These are phyloP conservation scores for Xylaria acuta DNA, from an alignment of 495 filamentous ascomycete species.

Conservation along the genomic window DNA sequence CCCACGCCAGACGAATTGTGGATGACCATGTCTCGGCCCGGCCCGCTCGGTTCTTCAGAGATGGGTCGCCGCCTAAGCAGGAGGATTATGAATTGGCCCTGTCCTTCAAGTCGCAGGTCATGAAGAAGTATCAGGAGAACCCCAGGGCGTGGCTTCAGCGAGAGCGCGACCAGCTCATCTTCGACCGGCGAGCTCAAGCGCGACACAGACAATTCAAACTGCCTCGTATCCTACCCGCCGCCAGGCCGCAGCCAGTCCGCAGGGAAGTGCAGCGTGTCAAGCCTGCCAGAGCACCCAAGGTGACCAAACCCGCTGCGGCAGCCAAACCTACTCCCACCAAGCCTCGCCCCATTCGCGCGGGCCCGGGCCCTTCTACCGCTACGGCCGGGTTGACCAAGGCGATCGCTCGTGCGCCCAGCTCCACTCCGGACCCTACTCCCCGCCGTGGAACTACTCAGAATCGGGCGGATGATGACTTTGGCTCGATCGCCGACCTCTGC, in stretches of 20 bases:
- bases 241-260: constrained; percentile 38
- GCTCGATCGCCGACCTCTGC: constrained; percentile 76
- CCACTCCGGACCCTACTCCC: constrained; percentile 52
- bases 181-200: constrained; percentile 51
- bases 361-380: constrained; percentile 43
- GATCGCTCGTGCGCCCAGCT: constrained; percentile 34
- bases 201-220: constrained; percentile 41
- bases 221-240: constrained; percentile 51
- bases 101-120: constrained; percentile 69
- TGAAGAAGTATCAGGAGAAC: constrained; percentile 63
- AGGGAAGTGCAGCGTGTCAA: constrained; percentile 44
- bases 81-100: constrained; percentile 75
- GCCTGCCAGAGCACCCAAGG: constrained; percentile 47
- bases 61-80: constrained; percentile 62
- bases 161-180: constrained; percentile 64
- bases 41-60: constrained; percentile 61
- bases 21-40: constrained; percentile 72
- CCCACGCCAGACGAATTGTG: constrained; percentile 60
- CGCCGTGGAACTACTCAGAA: constrained; percentile 55
- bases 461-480: constrained; percentile 87
- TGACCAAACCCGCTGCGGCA: constrained; percentile 45
- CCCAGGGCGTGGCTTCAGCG: constrained; percentile 66
- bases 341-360: constrained; percentile 38
- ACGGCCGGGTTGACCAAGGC: constrained; percentile 42
- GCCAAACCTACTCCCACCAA: constrained; percentile 15